Base-by-base conservation (phyloP, 371 early-diverging fungal genomes). In the Amoeboradix gromovi region DNA sequence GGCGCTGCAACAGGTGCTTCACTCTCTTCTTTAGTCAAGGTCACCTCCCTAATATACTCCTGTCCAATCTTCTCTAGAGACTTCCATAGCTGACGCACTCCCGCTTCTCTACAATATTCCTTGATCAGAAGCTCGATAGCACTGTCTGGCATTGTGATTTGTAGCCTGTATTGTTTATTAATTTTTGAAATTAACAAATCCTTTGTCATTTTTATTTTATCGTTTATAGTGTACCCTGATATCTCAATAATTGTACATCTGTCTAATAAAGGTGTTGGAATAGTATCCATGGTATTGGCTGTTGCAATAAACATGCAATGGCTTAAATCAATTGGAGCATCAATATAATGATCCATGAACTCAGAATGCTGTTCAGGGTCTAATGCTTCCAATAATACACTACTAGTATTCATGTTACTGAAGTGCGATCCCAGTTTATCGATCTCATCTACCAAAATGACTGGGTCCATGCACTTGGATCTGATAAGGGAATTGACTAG, bases 281-380 rank as follows among this genome's bases (percentile, higher is more conserved):
- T 94, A 17, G 94, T 93, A 67, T 94, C 94, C 5, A 87, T 79
- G 1, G 87, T 85, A 72, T 96, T 96, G 68, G 97, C 97, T 0
- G 97, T 96, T 78, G 94, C 94, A 17, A 96, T 91, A 79, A 96
- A 96, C 32, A 96, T 80, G 1, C 91, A 92, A 72, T 91, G 89
- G 72, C 92, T 92, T 31, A 96, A 81, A 75, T 96, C 93, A 22
- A 94, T 81, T 0, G 95, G 95, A 0, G 94, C 90, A 76, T 96
- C 97, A 88, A 96, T 86, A 78, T 94, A 96, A 75, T 96, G 94
- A 77, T 96, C 97, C n/a, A 94, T 80, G 80, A 96, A 96, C 17
- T 90, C 84, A 70, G 78, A 80, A 75, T 96, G 94, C 76, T 96
- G 95, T 73, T 94, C 94, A 2, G 95, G 95, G 72, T 96, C 97